Evolutionary conservation across 2,329 filamentous ascomycete genomes (phyloP), one percentile per base, ranked within the genome.

Genomic region (Alternaria ventricosa): DNA sequence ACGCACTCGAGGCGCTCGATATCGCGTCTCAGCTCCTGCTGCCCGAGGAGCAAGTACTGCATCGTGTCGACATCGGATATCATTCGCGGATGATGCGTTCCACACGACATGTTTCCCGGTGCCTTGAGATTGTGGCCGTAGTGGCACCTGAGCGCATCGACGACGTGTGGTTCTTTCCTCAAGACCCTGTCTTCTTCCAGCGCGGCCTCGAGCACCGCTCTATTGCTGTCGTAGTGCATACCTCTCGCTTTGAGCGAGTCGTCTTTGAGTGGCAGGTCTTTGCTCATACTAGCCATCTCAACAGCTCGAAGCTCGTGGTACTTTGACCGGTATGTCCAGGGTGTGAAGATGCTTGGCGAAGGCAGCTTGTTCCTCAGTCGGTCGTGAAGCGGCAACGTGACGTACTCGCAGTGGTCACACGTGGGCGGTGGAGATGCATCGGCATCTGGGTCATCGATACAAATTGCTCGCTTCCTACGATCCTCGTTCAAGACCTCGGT

Each of bases 21-120:
- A 28, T 61, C 54, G 15, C 36, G 46, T 23, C 36, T 46, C 59
- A 61, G 44, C 44, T 61, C 59, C 46, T 55, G 50, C 15, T 51
- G 55, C 12, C 9, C 33, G 0, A 57, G 4, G 23, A 61, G 20
- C 12, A 30, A 23, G 11, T 33, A 45, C 11, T 53, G 46, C 25
- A 61, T 18, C 5, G 27, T 15, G 2, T 33, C 30, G 2, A 44
- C 9, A 15, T 41, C 11, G 23, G 18, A 18, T 15, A 41, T 20
- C 10, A 10, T 23, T 20, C 36, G 27, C 20, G 20, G 15, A 30
- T 23, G 4, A 10, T 9, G n/a, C 9, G 13, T 10, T 18, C 36
- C 47, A 15, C 15, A 9, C 28, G 23, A 22, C 13, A 33, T 22
- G 18, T 25, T 41, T 53, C 33, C n/a, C 1, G 36, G 10, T 6